phyloP scores from a whole-genome alignment of 495 filamentous ascomycete genomes.

The Xylaria flabelliformis region DNA sequence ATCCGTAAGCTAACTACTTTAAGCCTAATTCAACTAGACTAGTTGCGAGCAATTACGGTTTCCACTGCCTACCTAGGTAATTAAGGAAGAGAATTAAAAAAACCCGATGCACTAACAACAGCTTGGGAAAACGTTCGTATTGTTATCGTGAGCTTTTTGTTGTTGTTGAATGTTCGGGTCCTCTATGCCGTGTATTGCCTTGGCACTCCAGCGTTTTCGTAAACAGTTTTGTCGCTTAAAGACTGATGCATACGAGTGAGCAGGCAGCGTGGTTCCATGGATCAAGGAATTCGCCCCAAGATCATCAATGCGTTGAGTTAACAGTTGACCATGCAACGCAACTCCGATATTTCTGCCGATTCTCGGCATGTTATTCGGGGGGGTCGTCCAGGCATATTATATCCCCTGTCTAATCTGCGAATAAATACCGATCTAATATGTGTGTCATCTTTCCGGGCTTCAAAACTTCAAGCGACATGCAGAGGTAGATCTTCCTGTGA shows the following conservation, averaged over 20 bases:
- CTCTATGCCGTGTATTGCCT: conserved; percentile 13
- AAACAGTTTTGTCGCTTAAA: neutral
- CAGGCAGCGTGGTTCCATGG: neutral
- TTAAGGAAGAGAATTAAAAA: neutral
- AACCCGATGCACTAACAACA: neutral
- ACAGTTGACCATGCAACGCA: neutral
- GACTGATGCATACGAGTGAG: conserved; percentile 1
- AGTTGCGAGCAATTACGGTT: conserved; percentile 9
- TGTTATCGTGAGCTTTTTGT: conserved; percentile 1
- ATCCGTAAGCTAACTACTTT: neutral
- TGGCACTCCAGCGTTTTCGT: neutral
- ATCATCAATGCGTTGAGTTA: neutral
- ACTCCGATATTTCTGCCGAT: conserved; percentile 4
- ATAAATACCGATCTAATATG: neutral
- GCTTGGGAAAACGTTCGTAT: conserved; percentile 1
- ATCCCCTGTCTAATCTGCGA: neutral
- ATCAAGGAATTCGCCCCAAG: conserved; percentile 11
- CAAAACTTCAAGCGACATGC: neutral
- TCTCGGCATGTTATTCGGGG: neutral
- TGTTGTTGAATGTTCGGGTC: neutral
- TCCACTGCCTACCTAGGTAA: conserved; percentile 4
- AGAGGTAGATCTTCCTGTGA: conserved; percentile 1
- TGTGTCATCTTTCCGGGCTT: neutral
- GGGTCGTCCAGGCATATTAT: neutral
- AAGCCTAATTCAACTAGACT: neutral